phyloP scores from a whole-genome alignment of 1,284 basidiomycete species.

The Marasmius fiardii region DNA sequence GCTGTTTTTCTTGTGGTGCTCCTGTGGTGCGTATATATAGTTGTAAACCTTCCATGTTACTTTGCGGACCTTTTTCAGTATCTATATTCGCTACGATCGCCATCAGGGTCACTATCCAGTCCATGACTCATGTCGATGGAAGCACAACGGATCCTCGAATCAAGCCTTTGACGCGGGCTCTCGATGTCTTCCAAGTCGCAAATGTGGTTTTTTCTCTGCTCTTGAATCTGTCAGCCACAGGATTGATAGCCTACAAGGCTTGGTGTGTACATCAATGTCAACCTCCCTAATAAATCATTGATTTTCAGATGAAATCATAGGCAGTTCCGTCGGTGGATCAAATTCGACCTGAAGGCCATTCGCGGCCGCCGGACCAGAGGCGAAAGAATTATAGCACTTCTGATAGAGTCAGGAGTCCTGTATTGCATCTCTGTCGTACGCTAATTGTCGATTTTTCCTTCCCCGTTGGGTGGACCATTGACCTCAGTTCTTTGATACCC shows the following conservation, averaged over 20 bases:
- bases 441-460: background rate
- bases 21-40: constrained; percentile 9
- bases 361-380: background rate
- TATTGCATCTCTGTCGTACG: constrained; percentile 20
- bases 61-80: constrained; percentile 8
- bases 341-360: background rate
- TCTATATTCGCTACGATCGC: constrained; percentile 16
- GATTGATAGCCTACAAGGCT: constrained; percentile 17
- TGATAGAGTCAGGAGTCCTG: constrained; percentile 20
- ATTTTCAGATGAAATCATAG: constrained; percentile 1
- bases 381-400: constrained; percentile 16
- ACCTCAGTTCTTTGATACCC: background rate
- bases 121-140: constrained; percentile 8
- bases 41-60: background rate
- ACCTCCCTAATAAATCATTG: background rate
- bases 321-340: constrained; percentile 4
- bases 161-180: background rate
- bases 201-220: constrained; percentile 15
- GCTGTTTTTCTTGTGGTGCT: constrained; percentile 13
- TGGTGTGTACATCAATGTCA: constrained; percentile 8
- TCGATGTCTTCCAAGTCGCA: constrained; percentile 15
- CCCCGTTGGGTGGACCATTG: too few relatives aligned
- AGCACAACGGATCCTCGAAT: background rate
- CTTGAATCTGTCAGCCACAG: constrained; percentile 19
- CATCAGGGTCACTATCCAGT: constrained; percentile 13